Conservation (phyloP, 2,329 filamentous ascomycete species). For the Trichophyton verrucosum region DNA sequence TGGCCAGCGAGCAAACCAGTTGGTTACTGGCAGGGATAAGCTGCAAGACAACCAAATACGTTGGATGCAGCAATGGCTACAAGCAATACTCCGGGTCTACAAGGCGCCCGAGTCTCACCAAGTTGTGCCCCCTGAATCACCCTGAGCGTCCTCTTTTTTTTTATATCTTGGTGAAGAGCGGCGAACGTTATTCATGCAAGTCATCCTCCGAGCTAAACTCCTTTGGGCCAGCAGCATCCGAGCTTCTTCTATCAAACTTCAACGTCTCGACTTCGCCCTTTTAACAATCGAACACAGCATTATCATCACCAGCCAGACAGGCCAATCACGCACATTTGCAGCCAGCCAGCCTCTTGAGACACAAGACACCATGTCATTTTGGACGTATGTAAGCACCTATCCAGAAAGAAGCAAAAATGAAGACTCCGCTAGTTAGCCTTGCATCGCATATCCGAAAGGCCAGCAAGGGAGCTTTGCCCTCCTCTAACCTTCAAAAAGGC, state of each 20-base stretch:
- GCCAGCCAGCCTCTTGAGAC: not conserved
- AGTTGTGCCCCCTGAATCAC: not conserved
- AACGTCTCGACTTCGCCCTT: not conserved
- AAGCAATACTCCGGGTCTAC: slow-evolving; percentile 1
- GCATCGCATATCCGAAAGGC: slow-evolving; percentile 2
- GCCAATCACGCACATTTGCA: not conserved
- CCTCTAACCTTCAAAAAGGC: not conserved
- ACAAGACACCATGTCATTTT: slow-evolving; percentile 24
- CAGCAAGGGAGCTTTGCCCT: not conserved
- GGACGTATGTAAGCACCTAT: slow-evolving; percentile 21
- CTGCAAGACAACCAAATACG: not conserved
- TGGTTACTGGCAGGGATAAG: not conserved
- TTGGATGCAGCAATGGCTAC: not conserved
- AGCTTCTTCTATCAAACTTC: not conserved
- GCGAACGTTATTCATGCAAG: not conserved
- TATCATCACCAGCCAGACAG: not conserved
- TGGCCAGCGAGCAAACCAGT: not conserved
- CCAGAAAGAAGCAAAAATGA: not conserved
- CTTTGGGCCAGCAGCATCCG: not conserved
- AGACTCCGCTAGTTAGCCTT: not conserved
- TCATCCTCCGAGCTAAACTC: not conserved
- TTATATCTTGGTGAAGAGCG: no score
- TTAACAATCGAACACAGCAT: not conserved
- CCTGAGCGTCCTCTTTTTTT: not conserved
- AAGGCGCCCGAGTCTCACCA: not conserved